These are phyloP conservation scores for Hirschioporus abietinus DNA, from an alignment of 768 basidiomycete genomes.

Conservation along the genomic window DNA sequence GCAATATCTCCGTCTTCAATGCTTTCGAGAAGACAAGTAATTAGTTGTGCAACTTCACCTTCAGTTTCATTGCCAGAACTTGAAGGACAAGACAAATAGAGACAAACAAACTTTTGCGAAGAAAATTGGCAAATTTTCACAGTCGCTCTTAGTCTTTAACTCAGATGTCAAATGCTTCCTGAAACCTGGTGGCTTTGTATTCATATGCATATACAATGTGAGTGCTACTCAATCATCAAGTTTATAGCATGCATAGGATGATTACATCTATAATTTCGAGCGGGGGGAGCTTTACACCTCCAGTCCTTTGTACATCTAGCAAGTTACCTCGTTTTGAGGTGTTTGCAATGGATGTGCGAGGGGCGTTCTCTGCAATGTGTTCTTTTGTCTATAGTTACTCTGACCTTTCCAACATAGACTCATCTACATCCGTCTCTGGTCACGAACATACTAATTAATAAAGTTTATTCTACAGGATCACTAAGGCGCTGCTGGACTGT, in stretches of 20 bases:
- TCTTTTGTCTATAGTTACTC: slow-evolving; percentile 14
- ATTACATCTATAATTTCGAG: neutral
- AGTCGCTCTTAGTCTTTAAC: no score
- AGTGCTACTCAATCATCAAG: neutral
- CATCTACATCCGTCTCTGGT: no score
- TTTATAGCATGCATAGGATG: neutral
- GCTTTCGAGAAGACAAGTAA: neutral
- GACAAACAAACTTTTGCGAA: no score
- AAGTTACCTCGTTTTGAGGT: slow-evolving; percentile 11
- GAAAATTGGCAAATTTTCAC: no score
- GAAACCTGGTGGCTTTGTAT: no score
- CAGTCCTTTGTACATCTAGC: slow-evolving; percentile 9
- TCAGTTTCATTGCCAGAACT: neutral
- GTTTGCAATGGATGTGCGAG: slow-evolving; percentile 7
- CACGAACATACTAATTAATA: no score
- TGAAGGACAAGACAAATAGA: no score
- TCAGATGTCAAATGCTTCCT: no score
- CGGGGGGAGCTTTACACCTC: slow-evolving; percentile 7
- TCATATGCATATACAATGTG: neutral
- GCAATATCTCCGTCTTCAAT: neutral
- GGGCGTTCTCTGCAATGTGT: slow-evolving; percentile 10
- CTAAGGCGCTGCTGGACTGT: no score
- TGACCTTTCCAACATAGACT: slow-evolving; percentile 7
- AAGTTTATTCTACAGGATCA: neutral
- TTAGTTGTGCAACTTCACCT: neutral